Evolutionary conservation across 129 eudicot genomes (phyloP), one percentile per base, ranked within the genome.

Genomic region (Rutidosis leptorrhynchoides): DNA sequence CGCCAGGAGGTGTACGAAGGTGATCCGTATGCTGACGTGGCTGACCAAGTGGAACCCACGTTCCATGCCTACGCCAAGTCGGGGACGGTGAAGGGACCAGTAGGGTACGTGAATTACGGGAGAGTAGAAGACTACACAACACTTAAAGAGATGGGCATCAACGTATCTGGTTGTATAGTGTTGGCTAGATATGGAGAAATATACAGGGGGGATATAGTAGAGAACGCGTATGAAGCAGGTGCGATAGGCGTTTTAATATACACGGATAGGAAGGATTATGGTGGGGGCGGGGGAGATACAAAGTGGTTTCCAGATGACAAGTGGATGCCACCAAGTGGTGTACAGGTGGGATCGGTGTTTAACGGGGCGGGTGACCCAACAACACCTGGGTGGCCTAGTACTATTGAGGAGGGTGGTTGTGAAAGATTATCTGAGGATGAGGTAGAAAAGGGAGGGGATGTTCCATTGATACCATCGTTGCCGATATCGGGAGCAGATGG

Each of bases 261-360:
- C 43, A 67, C 84, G 1, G 97, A 90, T 61, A 77, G 81, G 62
- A 87, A 84, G 46, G 97, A 90, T 64, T 90, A 84, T 30, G 97
- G 97, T 6, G 97, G 90, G 2, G 87, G 75, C 2, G 87, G 82
- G 14, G 84, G 77, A 0, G 81, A 28, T 27, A 76, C 70, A 4
- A 76, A 59, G 74, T 83, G 90, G 84, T 90, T 90, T 69, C 97
- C 95, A 6, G 84, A 87, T 33, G 88, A 77, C 56, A 80, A 49
- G 79, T 90, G 97, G 95, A 58, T 90, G 90, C 97, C 97, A 11
- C 95, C 95, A 5, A 84, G 87, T 68, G 97, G 97, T 5, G 93
- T 87, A 8, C 97, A 90, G 82, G 93, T 90, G 73, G 97, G 95
- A 17, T 5, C 97, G 5, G 87, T 90, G 59, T 90, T 66, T 54